Evolutionary conservation across 106 monocot species (phyloP).

Genomic region (Agapanthus africanus): DNA sequence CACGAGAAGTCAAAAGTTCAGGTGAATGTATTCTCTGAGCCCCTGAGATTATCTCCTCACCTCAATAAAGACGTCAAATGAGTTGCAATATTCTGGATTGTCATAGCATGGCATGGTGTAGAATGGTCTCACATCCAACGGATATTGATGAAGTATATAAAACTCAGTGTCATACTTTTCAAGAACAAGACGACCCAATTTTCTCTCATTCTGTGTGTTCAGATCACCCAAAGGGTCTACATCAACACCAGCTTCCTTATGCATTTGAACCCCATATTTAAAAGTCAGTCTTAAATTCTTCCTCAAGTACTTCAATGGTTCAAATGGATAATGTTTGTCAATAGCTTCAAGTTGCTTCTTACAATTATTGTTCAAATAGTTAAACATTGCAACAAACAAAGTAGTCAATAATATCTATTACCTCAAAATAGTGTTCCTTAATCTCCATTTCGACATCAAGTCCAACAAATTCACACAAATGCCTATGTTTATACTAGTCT

Average conservation of each 20-base stretch:
- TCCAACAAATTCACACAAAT: slow-evolving; percentile 82
- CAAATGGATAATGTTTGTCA: slow-evolving; percentile 76
- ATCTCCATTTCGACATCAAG: slow-evolving; percentile 96
- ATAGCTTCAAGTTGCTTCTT: slow-evolving; percentile 71
- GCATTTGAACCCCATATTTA: slow-evolving; percentile 79
- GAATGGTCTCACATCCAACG: slow-evolving; percentile 84
- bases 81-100: slow-evolving; percentile 69
- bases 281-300: slow-evolving; percentile 74
- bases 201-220: slow-evolving; percentile 83
- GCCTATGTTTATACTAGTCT: slow-evolving; percentile 79
- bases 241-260: slow-evolving; percentile 85
- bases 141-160: slow-evolving; percentile 79
- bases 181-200: slow-evolving; percentile 76
- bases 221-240: slow-evolving; percentile 85
- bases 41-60: slow-evolving; percentile 97
- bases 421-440: slow-evolving; percentile 89
- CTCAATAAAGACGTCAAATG: slow-evolving; percentile 98
- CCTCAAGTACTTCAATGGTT: slow-evolving; percentile 77
- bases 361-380: slow-evolving; percentile 75
- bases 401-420: slow-evolving; percentile 74
- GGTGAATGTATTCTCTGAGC: slow-evolving; percentile 76
- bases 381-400: slow-evolving; percentile 83
- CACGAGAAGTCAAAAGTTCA: slow-evolving; percentile 61
- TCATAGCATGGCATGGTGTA: slow-evolving; percentile 98
- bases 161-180: slow-evolving; percentile 92